These are phyloP conservation scores for Macrophomina tecta DNA, from an alignment of 2,329 filamentous ascomycete species.

Conservation along the genomic window DNA sequence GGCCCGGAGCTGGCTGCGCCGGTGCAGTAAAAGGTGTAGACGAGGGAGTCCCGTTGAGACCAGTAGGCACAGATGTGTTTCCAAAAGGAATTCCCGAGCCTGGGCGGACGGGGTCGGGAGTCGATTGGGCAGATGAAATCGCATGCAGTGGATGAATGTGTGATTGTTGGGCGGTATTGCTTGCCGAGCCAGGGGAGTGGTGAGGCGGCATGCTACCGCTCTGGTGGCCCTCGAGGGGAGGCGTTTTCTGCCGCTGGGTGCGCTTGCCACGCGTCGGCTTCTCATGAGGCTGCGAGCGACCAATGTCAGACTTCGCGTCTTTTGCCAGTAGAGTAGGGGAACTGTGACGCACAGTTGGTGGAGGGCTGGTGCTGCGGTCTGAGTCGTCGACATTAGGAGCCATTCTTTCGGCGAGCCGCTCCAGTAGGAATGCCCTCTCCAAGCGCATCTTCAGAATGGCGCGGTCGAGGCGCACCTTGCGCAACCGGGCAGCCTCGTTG, in stretches of 20 bases:
- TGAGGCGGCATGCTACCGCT: constrained; percentile 31
- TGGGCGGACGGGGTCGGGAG: constrained; percentile 41
- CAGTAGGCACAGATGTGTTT: constrained; percentile 35
- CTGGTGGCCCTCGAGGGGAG: constrained; percentile 34
- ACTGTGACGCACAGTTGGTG: constrained; percentile 69
- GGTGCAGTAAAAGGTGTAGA: constrained; percentile 29
- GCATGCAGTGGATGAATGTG: constrained; percentile 33
- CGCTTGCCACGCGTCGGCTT: constrained; percentile 78
- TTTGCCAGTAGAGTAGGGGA: constrained; percentile 1
- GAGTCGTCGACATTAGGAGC: constrained; percentile 63
- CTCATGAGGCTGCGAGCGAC: constrained; percentile 68
- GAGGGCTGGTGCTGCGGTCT: constrained; percentile 79
- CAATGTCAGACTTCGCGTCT: constrained; percentile 11
- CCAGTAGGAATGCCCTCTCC: constrained; percentile 70
- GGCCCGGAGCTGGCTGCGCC: constrained; percentile 35
- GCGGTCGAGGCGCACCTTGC: constrained; percentile 79
- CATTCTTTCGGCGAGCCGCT: constrained; percentile 56
- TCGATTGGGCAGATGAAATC: constrained; percentile 44
- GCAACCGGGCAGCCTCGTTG: constrained; percentile 82
- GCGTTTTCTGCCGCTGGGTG: constrained; percentile 61
- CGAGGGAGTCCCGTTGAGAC: constrained; percentile 38
- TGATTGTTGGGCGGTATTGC: constrained; percentile 19
- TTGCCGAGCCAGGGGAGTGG: constrained; percentile 33
- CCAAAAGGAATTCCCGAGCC: constrained; percentile 33
- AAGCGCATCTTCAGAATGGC: constrained; percentile 91